phyloP scores from a whole-genome alignment of 805 yeast genomes.

The Candida coquimbonensis region DNA sequence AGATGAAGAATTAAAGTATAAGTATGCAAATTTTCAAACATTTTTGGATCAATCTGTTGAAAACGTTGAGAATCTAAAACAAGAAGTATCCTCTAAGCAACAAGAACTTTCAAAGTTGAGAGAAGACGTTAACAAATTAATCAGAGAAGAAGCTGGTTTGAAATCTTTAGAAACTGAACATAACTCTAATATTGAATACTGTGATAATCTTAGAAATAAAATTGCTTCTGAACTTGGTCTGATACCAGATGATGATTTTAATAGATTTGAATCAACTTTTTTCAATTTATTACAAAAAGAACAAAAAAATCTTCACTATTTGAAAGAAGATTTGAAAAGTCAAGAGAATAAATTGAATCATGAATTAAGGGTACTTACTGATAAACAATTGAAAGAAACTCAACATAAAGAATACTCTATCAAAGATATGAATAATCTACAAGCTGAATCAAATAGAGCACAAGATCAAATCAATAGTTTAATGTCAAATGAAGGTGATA shows the following conservation, averaged over 20 bases:
- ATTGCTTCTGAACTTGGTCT: conserved; percentile 2
- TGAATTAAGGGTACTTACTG: conserved; percentile 11
- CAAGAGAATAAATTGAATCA: conserved; percentile 1
- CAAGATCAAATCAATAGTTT: conserved; percentile 32
- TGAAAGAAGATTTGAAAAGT: conserved; percentile 10
- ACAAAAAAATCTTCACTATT: conserved; percentile 7
- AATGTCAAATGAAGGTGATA: conserved; percentile 36
- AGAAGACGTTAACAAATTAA: conserved; percentile 28
- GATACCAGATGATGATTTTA: background rate
- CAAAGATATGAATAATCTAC: conserved; percentile 33
- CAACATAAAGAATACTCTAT: conserved; percentile 36
- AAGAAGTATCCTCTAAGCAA: conserved; percentile 19
- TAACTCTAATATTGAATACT: conserved; percentile 14
- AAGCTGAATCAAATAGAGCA: conserved; percentile 30
- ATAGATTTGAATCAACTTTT: background rate
- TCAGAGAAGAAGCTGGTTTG: conserved; percentile 50
- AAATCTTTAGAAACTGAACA: conserved; percentile 36
- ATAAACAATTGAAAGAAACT: conserved; percentile 34
- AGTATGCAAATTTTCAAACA: conserved; percentile 35
- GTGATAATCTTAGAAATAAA: conserved; percentile 12
- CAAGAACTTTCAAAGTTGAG: conserved; percentile 23
- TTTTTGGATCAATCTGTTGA: conserved; percentile 24
- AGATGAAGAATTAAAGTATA: conserved; percentile 32
- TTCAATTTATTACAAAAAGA: conserved; percentile 2
- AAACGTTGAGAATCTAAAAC: conserved; percentile 22